Percentiles rank a stretch among this genome's conserved stretches.
These are phyloP conservation scores for Furcasterigmium sp. DNA, from an alignment of 2,329 filamentous ascomycete species.

Conservation along the genomic window DNA sequence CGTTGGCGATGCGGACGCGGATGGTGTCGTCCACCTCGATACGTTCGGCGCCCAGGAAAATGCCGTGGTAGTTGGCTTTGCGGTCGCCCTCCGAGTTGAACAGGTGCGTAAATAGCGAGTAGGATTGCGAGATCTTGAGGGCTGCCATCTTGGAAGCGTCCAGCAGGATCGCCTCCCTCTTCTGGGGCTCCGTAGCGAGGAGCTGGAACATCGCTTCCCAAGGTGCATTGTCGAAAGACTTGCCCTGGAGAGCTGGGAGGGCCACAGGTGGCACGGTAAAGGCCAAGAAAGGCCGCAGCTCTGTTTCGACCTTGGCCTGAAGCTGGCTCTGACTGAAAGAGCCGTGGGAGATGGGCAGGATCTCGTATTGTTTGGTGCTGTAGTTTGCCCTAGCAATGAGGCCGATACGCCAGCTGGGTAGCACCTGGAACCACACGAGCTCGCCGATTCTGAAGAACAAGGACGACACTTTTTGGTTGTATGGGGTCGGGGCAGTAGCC, in stretches of 20 bases:
- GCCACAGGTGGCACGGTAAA: constrained; percentile 42
- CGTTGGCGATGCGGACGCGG: constrained; percentile 31
- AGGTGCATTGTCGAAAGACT: constrained; percentile 32
- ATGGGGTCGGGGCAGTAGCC: constrained; percentile 1
- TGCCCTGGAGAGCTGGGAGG: constrained; percentile 30
- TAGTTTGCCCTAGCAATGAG: constrained; percentile 30
- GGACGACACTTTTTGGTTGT: not conserved
- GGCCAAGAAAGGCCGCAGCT: constrained; percentile 45
- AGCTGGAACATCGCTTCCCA: constrained; percentile 30
- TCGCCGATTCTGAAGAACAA: constrained; percentile 42
- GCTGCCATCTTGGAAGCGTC: constrained; percentile 49
- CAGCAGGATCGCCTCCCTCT: constrained; percentile 35
- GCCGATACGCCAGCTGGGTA: constrained; percentile 42
- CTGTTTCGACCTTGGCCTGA: constrained; percentile 30
- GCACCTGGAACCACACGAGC: constrained; percentile 44
- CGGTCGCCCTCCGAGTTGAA: constrained; percentile 23
- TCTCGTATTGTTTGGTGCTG: constrained; percentile 15
- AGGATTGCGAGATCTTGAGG: constrained; percentile 41
- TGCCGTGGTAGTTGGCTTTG: constrained; percentile 35
- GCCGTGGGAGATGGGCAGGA: constrained; percentile 36
- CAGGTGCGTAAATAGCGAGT: constrained; percentile 39
- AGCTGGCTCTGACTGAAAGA: constrained; percentile 27
- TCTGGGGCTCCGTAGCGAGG: constrained; percentile 27
- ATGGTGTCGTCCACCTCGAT: constrained; percentile 43
- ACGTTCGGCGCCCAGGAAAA: constrained; percentile 47